A percentile compares a stretch with the other conserved stretches of the same genome.
These are phyloP conservation scores for Glebionis coronaria DNA, from an alignment of 129 eudicot species.

Conservation along the genomic window DNA sequence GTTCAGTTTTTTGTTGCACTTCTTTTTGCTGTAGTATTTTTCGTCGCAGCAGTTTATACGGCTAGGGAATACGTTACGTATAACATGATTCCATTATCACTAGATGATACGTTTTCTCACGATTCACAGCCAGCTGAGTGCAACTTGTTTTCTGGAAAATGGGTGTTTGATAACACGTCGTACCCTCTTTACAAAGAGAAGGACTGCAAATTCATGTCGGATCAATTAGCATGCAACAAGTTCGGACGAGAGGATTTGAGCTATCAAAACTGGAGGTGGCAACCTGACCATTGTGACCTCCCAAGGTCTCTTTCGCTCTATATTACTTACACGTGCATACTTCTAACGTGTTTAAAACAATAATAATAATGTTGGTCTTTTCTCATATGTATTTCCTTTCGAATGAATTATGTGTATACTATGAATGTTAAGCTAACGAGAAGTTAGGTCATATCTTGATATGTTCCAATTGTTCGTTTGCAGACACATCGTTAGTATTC, in stretches of 20 bases:
- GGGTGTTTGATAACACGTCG: constrained; percentile 63
- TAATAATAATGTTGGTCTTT: too few relatives aligned
- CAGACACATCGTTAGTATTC: too few relatives aligned
- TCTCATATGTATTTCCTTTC: too few relatives aligned
- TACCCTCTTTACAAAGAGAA: constrained; percentile 63
- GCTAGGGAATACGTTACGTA: constrained; percentile 45
- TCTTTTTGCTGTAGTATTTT: constrained; percentile 41
- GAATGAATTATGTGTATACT: too few relatives aligned
- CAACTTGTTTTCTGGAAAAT: constrained; percentile 58
- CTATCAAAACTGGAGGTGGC: constrained; percentile 78
- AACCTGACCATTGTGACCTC: constrained; percentile 62
- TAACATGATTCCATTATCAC: constrained; percentile 16
- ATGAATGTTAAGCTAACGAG: too few relatives aligned
- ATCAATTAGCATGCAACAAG: constrained; percentile 63
- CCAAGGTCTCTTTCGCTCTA: constrained; percentile 49
- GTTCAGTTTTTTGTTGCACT: constrained; percentile 53
- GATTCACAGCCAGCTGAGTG: constrained; percentile 30
- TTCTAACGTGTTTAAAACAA: too few relatives aligned
- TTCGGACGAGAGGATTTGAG: constrained; percentile 51
- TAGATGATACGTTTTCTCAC: constrained; percentile 4
- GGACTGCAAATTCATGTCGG: constrained; percentile 62
- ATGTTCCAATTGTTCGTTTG: too few relatives aligned
- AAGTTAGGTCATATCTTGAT: too few relatives aligned
- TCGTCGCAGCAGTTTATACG: constrained; percentile 56
- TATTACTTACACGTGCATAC: neutral